phyloP scores from a whole-genome alignment of 805 yeast species.

The Candida easanensis region DNA sequence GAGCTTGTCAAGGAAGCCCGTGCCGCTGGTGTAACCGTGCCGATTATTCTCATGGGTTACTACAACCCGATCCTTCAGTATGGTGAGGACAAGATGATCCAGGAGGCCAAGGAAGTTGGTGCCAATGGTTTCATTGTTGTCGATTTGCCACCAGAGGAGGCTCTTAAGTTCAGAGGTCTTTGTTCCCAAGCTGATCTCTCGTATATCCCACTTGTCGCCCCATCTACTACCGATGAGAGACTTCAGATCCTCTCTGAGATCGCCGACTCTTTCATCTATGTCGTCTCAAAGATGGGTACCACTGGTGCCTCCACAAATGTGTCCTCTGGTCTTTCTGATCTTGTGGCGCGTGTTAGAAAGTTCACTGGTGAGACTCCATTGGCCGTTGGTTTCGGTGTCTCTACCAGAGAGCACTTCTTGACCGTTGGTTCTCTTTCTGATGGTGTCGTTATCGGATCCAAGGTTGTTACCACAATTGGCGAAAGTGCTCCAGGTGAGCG shows the following conservation, averaged over 20 bases:
- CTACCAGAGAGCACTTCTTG: constrained; percentile 86
- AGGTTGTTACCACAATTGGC: constrained; percentile 67
- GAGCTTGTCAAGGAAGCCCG: constrained; percentile 77
- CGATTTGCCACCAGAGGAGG: constrained; percentile 98
- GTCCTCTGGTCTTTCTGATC: constrained; percentile 56
- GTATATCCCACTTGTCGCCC: constrained; percentile 93
- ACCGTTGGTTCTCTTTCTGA: constrained; percentile 80
- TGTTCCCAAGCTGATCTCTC: constrained; percentile 70
- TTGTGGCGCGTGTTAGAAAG: constrained; percentile 73
- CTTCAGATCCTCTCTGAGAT: constrained; percentile 72
- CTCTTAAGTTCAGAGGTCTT: constrained; percentile 74
- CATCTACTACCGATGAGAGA: constrained; percentile 91
- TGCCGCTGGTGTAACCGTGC: constrained; percentile 77
- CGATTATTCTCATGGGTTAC: constrained; percentile 95
- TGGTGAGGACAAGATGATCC: constrained; percentile 82
- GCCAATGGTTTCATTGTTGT: constrained; percentile 94
- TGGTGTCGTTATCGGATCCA: constrained; percentile 95
- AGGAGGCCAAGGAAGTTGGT: constrained; percentile 81
- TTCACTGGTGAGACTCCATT: constrained; percentile 75
- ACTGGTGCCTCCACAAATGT: constrained; percentile 84
- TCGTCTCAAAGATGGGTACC: constrained; percentile 96
- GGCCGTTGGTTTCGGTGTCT: constrained; percentile 97
- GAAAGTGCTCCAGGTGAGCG: constrained; percentile 60
- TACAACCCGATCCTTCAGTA: constrained; percentile 89
- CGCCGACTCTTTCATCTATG: constrained; percentile 95